Evolutionary conservation across 73 alveolate genomes (phyloP).

Genomic region (Paramecium pentaurelia): DNA sequence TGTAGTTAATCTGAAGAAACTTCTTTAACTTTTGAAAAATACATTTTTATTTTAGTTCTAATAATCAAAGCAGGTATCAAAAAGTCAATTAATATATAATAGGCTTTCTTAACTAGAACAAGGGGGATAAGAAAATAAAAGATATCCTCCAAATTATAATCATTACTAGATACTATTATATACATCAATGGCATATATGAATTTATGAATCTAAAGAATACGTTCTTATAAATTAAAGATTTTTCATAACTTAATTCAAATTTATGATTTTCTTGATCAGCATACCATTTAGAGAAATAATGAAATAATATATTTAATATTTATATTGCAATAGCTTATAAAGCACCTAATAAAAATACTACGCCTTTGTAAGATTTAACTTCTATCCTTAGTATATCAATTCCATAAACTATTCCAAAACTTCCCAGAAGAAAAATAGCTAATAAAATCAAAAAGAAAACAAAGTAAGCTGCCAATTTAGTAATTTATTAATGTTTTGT

Average conservation of each 20-base stretch:
- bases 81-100: neutral
- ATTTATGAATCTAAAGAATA: constrained; percentile 28
- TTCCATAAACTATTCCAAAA: neutral
- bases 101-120: neutral
- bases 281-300: constrained; percentile 31
- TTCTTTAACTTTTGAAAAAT: neutral
- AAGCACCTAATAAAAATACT: constrained; percentile 9
- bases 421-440: neutral
- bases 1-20: neutral
- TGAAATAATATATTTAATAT: constrained; percentile 16
- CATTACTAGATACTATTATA: neutral
- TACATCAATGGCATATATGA: constrained; percentile 24
- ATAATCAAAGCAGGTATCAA: neutral
- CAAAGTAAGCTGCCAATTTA: neutral
- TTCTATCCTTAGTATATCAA: neutral
- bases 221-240: constrained; percentile 48
- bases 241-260: constrained; percentile 38
- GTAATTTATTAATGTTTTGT: constrained; percentile 43
- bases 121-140: neutral
- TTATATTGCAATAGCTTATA: constrained; percentile 36
- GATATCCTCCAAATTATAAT: neutral
- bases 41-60: neutral
- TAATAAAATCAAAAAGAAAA: neutral
- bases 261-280: constrained; percentile 52
- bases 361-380: neutral